These are phyloP conservation scores for Gardenia jasminoides DNA, from an alignment of 257 asterid species.

Conservation along the genomic window DNA sequence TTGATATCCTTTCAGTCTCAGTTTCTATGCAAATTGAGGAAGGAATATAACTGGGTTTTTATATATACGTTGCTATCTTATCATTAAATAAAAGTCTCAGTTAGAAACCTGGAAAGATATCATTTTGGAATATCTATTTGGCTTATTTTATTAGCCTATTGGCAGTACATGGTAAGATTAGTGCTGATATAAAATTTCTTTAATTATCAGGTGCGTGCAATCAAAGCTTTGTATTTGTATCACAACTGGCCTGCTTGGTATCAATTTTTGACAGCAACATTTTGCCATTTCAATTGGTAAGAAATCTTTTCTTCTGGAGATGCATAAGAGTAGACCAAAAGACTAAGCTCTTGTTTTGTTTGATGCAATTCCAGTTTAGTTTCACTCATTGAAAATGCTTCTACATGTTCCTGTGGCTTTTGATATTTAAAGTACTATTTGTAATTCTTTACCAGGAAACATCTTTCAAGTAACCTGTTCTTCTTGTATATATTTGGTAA, in stretches of 20 bases:
- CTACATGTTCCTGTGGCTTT: not conserved
- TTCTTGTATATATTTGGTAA: constrained; percentile 95
- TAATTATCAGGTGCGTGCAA: constrained; percentile 55
- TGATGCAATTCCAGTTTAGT: not conserved
- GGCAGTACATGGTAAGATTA: not conserved
- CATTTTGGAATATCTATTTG: constrained; percentile 2
- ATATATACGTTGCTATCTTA: not conserved
- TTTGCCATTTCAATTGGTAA: constrained; percentile 87
- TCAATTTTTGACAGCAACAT: constrained; percentile 93
- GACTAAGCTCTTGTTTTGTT: not conserved
- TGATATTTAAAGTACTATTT: constrained; percentile 9
- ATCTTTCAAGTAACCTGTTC: constrained; percentile 93
- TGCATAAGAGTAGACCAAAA: constrained; percentile 10
- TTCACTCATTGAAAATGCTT: not conserved
- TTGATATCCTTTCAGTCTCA: not conserved
- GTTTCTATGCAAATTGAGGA: not conserved
- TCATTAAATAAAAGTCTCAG: not conserved
- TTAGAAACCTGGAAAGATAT: not conserved
- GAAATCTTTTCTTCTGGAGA: constrained; percentile 18
- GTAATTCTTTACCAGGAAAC: constrained; percentile 55
- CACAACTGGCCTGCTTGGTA: constrained; percentile 87
- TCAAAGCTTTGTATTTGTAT: constrained; percentile 75
- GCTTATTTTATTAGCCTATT: not conserved
- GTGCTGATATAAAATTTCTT: constrained; percentile 16
- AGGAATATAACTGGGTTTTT: not conserved